Evolutionary conservation across 2,329 filamentous ascomycete genomes (phyloP).

Genomic region (Trichoderma cornu-damae): DNA sequence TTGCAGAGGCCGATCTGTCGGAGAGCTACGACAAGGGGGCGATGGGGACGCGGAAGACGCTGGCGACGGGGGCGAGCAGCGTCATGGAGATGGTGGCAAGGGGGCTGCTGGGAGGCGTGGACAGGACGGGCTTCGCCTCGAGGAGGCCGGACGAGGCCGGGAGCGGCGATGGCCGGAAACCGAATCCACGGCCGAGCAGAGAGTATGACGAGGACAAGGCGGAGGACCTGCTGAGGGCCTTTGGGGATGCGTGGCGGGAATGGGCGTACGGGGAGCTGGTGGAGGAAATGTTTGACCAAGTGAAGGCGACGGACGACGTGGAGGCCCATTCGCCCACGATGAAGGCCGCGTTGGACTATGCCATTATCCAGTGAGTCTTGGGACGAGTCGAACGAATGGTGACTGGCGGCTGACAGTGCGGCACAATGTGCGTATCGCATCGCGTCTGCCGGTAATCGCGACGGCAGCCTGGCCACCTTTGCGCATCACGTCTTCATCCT

Average conservation of each 20-base stretch:
- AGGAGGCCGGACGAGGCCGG: neutral
- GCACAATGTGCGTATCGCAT: too few species aligned
- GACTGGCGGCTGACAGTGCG: slow-evolving; percentile 16
- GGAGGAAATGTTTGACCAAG: slow-evolving; percentile 59
- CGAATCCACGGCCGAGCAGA: slow-evolving; percentile 19
- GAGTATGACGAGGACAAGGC: slow-evolving; percentile 56
- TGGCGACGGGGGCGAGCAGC: slow-evolving; percentile 66
- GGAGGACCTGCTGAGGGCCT: slow-evolving; percentile 57
- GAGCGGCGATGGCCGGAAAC: neutral
- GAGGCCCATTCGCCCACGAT: slow-evolving; percentile 59
- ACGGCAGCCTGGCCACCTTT: slow-evolving; percentile 69
- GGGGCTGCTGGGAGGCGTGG: slow-evolving; percentile 57
- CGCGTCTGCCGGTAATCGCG: too few species aligned
- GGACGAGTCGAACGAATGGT: neutral
- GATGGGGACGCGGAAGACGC: slow-evolving; percentile 67
- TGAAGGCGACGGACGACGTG: slow-evolving; percentile 56
- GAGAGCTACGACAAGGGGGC: slow-evolving; percentile 79
- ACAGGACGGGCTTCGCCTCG: too few species aligned
- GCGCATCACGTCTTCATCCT: slow-evolving; percentile 68
- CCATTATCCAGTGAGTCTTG: slow-evolving; percentile 62
- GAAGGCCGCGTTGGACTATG: slow-evolving; percentile 59
- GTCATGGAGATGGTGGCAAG: slow-evolving; percentile 65
- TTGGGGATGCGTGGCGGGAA: slow-evolving; percentile 61
- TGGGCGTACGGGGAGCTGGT: slow-evolving; percentile 64
- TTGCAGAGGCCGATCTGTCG: slow-evolving; percentile 65